These are phyloP conservation scores for Eucalyptus coolabah DNA, from an alignment of 345 rosid species.

Conservation along the genomic window DNA sequence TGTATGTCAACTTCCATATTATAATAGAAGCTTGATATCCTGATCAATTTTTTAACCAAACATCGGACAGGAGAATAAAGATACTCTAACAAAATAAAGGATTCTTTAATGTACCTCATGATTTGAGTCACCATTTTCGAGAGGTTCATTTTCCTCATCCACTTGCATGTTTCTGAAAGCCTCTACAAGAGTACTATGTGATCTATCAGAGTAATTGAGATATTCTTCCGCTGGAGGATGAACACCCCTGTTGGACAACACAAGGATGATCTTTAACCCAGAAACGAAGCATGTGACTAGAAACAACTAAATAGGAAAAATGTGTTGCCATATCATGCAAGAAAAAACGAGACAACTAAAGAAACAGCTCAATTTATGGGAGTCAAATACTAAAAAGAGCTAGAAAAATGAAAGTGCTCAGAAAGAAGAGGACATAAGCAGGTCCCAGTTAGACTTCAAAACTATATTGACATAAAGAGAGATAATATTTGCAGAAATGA, in stretches of 20 bases:
- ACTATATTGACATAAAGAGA: not conserved
- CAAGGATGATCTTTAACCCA: not conserved
- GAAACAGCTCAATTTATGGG: not conserved
- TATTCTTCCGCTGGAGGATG: constrained; percentile 60
- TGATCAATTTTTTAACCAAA: not conserved
- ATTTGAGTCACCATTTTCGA: constrained; percentile 78
- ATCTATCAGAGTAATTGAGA: constrained; percentile 52
- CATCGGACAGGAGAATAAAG: not conserved
- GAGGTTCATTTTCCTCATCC: constrained; percentile 72
- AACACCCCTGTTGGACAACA: constrained; percentile 39
- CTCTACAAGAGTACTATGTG: constrained; percentile 71
- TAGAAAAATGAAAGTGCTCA: not conserved
- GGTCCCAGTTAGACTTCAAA: not conserved
- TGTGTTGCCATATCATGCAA: not conserved
- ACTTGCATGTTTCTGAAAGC: constrained; percentile 84
- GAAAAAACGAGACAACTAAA: not conserved
- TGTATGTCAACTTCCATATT: not conserved
- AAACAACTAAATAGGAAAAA: not conserved
- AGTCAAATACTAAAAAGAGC: not conserved
- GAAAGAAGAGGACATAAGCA: not conserved
- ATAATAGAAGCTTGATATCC: not conserved
- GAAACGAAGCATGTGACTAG: not conserved
- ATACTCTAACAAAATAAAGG: not conserved
- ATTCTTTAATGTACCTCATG: constrained; percentile 45
- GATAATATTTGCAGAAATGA: not conserved